Conservation (phyloP, 2,329 filamentous ascomycete genomes). For the Juglanconis sp. region DNA sequence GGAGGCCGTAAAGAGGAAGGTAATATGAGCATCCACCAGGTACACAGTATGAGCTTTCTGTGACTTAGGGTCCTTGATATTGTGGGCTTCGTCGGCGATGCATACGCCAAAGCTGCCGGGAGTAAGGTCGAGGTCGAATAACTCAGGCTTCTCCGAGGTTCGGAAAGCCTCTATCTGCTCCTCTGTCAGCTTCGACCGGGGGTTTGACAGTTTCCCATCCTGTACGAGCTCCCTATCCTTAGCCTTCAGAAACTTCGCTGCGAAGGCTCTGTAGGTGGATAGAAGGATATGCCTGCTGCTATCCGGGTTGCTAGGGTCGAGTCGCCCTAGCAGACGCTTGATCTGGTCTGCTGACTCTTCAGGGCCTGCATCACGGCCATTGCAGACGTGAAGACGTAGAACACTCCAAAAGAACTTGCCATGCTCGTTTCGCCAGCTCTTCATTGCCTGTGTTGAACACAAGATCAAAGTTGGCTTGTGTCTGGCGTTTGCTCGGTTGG, state of each 20-base stretch:
- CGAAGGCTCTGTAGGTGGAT: background rate
- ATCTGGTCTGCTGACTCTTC: background rate
- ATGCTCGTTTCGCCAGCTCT: background rate
- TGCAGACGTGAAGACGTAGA: background rate
- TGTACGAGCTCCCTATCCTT: background rate
- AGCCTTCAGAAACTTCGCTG: background rate
- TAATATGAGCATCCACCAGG: background rate
- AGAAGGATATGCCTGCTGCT: background rate
- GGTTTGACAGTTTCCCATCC: background rate
- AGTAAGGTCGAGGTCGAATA: background rate
- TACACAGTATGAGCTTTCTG: background rate
- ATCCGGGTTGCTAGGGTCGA: background rate
- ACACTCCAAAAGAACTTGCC: background rate
- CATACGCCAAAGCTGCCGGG: constrained; percentile 1
- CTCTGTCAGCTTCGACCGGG: background rate
- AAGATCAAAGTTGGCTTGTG: constrained; percentile 1
- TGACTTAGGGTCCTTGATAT: constrained; percentile 1
- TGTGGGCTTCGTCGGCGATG: constrained; percentile 6
- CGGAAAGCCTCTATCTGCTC: background rate
- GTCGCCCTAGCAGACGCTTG: background rate
- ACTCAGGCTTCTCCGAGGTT: background rate
- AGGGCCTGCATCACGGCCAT: background rate
- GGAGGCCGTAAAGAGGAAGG: constrained; percentile 3
- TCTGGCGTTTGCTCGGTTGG: background rate
- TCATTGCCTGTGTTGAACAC: background rate